Evolutionary conservation across 2,329 filamentous ascomycete species (phyloP), one percentile per base, ranked within the genome.

Genomic region (Coniochaeta pulveracea): DNA sequence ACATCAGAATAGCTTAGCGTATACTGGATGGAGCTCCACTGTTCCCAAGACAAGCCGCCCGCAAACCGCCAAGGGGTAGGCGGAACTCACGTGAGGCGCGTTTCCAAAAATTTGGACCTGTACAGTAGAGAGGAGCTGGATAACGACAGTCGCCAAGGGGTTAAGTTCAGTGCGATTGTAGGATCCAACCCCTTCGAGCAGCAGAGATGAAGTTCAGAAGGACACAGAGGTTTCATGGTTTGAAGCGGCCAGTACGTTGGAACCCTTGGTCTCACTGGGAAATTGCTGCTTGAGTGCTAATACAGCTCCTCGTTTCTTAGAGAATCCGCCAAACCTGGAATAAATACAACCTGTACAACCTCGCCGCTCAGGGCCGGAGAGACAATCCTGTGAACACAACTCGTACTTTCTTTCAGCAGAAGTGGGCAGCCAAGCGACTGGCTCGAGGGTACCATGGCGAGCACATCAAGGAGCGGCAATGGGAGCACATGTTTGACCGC

Each of bases 241-340:
- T 85, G 38, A 76, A 69, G 54, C 66, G 69, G 51, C 65, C 74
- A 42, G 79, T 83, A 64, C 52, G 75, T 59, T 18, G 16, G 19
- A 26, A 11, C 14, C 16, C 5, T 21, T 19, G 32, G 14, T 25
- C 12, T 34, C 34, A 22, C 12, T 29, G 11, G 11, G 24, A 6
- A n/a, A 10, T 26, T n/a, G 24, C 6, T n/a, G 6, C 24, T n/a
- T 26, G 5, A 6, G 11, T 6, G 24, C 9, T 4, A 31, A 4
- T 12, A 15, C 10, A 9, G 4, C 37, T 34, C 41, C 19, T 23
- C 16, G 26, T 15, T 34, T 23, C 37, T 19, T 10, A 96, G 88
- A 93, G 85, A 82, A 57, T 94, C 57, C 81, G 89, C 49, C 84
- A 91, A 66, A 85, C 86, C 66, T 95, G 89, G 91, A 93, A 85